Evolutionary conservation across 306 rosid genomes (phyloP).

Genomic region (Abrus pulchellus): DNA sequence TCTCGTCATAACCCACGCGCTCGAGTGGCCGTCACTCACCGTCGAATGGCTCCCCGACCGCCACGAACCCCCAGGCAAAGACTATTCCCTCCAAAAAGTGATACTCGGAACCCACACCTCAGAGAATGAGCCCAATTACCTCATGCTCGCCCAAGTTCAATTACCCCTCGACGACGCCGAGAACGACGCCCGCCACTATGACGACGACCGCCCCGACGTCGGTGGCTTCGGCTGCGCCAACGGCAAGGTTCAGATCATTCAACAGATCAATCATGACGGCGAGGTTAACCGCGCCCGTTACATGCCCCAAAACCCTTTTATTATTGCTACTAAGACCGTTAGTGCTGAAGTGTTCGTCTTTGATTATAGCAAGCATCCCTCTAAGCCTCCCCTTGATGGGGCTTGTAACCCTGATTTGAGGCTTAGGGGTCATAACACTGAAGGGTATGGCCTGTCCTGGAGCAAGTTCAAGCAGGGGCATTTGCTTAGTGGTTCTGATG

Average conservation of each 20-base stretch:
- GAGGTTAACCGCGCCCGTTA: conserved; percentile 97
- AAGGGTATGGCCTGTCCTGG: conserved; percentile 98
- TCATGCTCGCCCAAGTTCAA: conserved; percentile 97
- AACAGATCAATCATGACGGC: conserved; percentile 97
- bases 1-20: conserved; percentile 94
- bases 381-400: conserved; percentile 97
- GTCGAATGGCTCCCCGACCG: conserved; percentile 97
- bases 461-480: conserved; percentile 93
- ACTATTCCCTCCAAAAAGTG: conserved; percentile 92
- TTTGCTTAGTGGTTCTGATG: conserved; percentile 97
- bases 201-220: conserved; percentile 78
- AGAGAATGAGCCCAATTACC: conserved; percentile 95
- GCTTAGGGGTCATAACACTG: conserved; percentile 90
- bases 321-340: conserved; percentile 92
- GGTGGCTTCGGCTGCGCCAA: conserved; percentile 95
- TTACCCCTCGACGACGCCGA: conserved; percentile 93
- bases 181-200: conserved; percentile 95
- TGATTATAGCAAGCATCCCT: conserved; percentile 95
- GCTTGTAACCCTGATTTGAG: conserved; percentile 94
- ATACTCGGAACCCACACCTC: conserved; percentile 95
- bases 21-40: conserved; percentile 98
- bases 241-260: conserved; percentile 97
- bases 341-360: conserved; percentile 96
- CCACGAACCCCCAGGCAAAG: conserved; percentile 93
- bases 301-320: conserved; percentile 91